These are phyloP conservation scores for Arxiozyma heterogenica DNA, from an alignment of 1,139 yeast genomes.

Conservation along the genomic window DNA sequence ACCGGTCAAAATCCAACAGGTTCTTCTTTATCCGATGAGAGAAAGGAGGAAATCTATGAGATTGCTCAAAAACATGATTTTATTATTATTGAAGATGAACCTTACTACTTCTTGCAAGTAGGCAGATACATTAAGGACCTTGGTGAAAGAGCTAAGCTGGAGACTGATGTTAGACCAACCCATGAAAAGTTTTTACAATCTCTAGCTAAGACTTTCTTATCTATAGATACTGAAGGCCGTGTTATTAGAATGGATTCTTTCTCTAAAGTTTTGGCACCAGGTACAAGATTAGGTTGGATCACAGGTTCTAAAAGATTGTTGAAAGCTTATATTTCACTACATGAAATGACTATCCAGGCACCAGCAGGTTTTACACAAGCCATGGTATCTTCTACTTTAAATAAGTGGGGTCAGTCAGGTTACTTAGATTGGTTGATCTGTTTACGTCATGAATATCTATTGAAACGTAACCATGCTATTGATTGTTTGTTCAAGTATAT, in stretches of 20 bases:
- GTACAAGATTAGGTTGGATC: conserved; percentile 85
- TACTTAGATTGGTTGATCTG: conserved; percentile 84
- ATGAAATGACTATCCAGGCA: conserved; percentile 75
- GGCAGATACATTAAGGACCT: conserved; percentile 42
- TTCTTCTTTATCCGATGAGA: conserved; percentile 58
- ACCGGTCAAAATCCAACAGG: conserved; percentile 98
- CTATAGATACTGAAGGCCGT: conserved; percentile 80
- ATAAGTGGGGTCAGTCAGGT: conserved; percentile 68
- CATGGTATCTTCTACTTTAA: conserved; percentile 50
- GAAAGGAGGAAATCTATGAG: conserved; percentile 63
- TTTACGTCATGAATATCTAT: conserved; percentile 71
- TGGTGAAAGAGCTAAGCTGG: conserved; percentile 29
- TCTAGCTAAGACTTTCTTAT: conserved; percentile 69
- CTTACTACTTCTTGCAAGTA: conserved; percentile 90
- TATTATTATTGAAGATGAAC: conserved; percentile 85
- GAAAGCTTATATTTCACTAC: conserved; percentile 62
- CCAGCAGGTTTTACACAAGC: conserved; percentile 80
- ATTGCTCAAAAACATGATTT: conserved; percentile 77
- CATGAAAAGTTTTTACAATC: conserved; percentile 55
- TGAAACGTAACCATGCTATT: conserved; percentile 58
- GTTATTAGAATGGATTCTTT: conserved; percentile 84
- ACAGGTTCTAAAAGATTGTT: conserved; percentile 60
- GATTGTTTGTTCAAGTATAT: conserved; percentile 41
- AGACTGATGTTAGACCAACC: conserved; percentile 28
- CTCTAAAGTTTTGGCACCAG: conserved; percentile 91